phyloP scores from a whole-genome alignment of 2,329 filamentous ascomycete species.

The Colletotrichum destructivum region DNA sequence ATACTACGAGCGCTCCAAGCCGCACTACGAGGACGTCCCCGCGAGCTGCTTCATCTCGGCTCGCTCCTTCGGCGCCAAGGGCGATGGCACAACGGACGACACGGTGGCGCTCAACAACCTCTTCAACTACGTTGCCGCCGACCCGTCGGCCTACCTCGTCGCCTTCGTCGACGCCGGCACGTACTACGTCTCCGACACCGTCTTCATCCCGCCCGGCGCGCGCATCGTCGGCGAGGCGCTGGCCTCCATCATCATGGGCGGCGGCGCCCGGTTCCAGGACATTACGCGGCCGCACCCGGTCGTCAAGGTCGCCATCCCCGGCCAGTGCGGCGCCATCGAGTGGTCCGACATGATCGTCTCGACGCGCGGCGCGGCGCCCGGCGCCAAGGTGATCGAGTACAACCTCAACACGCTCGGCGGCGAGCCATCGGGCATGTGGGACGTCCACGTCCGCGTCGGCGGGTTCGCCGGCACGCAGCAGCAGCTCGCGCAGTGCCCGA shows the following conservation, averaged over 20 bases:
- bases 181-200: conserved; percentile 72
- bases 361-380: conserved; percentile 76
- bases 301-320: conserved; percentile 75
- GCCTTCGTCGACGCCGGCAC: conserved; percentile 74
- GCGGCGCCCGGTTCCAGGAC: conserved; percentile 69
- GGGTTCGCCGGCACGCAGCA: conserved; percentile 80
- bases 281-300: conserved; percentile 74
- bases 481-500: conserved; percentile 74
- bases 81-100: conserved; percentile 83
- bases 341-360: conserved; percentile 81
- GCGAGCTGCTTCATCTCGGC: conserved; percentile 77
- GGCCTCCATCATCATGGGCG: conserved; percentile 68
- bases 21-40: conserved; percentile 77
- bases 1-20: conserved; percentile 83
- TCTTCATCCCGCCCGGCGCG: conserved; percentile 62
- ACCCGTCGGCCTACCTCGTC: conserved; percentile 61
- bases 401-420: conserved; percentile 70
- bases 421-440: conserved; percentile 76
- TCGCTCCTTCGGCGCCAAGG: conserved; percentile 77
- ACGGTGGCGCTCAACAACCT: conserved; percentile 78
- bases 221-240: conserved; percentile 74
- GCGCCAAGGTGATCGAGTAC: conserved; percentile 81
- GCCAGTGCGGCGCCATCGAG: conserved; percentile 77
- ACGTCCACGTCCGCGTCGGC: conserved; percentile 82
- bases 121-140: conserved; percentile 67